Evolutionary conservation across 106 monocot genomes (phyloP).

Genomic region (Ottelia alismoides): DNA sequence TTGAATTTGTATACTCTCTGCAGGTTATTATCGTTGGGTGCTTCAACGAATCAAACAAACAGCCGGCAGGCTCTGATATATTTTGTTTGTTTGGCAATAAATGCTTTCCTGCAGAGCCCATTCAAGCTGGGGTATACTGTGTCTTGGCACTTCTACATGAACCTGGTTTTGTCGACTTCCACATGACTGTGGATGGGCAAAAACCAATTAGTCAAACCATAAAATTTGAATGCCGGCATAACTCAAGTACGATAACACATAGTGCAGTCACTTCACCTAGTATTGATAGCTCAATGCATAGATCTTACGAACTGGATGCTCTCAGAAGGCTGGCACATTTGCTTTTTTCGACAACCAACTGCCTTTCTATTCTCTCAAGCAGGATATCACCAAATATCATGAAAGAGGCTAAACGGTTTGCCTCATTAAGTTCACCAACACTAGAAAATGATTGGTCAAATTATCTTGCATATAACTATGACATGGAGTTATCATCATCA

Average conservation of each 20-base stretch:
- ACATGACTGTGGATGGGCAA: conserved; percentile 52
- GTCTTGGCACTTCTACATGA: conserved; percentile 20
- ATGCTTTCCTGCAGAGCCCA: conserved; percentile 36
- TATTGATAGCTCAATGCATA: neutral
- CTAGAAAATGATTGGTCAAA: conserved; percentile 54
- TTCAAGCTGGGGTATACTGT: conserved; percentile 75
- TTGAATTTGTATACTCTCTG: too few species aligned
- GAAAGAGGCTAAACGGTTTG: conserved; percentile 48
- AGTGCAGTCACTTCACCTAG: conserved; percentile 8
- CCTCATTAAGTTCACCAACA: conserved; percentile 28
- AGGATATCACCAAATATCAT: conserved; percentile 31
- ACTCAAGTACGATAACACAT: neutral
- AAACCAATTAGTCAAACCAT: conserved; percentile 69
- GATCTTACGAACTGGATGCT: conserved; percentile 5
- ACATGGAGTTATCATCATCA: conserved; percentile 2
- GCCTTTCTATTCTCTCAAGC: conserved; percentile 23
- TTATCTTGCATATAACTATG: conserved; percentile 17
- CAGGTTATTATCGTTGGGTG: conserved; percentile 73
- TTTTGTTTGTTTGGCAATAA: conserved; percentile 42
- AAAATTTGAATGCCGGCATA: conserved; percentile 37
- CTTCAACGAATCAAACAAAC: conserved; percentile 46
- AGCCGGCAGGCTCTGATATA: conserved; percentile 33
- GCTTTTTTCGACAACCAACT: conserved; percentile 57
- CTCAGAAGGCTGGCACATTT: conserved; percentile 53
- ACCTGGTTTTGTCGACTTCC: conserved; percentile 40